A percentile compares a stretch with the other conserved stretches of the same genome.
Evolutionary conservation across 805 yeast genomes (phyloP).

Genomic region (Candida gorgasii): DNA sequence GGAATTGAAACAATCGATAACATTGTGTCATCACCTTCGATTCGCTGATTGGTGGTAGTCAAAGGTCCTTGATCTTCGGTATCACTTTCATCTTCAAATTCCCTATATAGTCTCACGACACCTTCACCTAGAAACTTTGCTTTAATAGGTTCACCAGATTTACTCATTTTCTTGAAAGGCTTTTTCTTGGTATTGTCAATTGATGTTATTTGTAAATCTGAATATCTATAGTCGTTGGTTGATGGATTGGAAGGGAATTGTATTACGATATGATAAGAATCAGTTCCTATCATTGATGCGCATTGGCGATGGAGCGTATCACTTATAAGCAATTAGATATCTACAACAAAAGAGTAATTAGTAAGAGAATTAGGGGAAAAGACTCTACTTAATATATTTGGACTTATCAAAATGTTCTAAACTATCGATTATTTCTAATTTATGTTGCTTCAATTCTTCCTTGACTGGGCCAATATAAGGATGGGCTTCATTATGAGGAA

Average conservation of each 20-base stretch:
- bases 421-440: slow-evolving; percentile 50
- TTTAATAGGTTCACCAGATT: slow-evolving; percentile 48
- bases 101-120: slow-evolving; percentile 64
- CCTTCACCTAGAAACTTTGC: slow-evolving; percentile 76
- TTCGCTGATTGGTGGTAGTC: slow-evolving; percentile 14
- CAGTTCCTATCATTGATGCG: slow-evolving; percentile 40
- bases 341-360: too few relatives aligned
- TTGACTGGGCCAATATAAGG: slow-evolving; percentile 12
- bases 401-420: slow-evolving; percentile 45
- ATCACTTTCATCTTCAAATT: slow-evolving; percentile 37
- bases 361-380: not conserved
- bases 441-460: slow-evolving; percentile 51
- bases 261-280: slow-evolving; percentile 37
- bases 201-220: slow-evolving; percentile 28
- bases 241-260: slow-evolving; percentile 19
- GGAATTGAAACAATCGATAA: slow-evolving; percentile 86
- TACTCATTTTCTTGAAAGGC: slow-evolving; percentile 20
- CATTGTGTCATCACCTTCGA: slow-evolving; percentile 59
- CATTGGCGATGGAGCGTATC: not conserved
- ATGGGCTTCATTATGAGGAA: slow-evolving; percentile 79
- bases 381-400: slow-evolving; percentile 3
- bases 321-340: too few relatives aligned
- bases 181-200: slow-evolving; percentile 23
- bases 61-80: not conserved
- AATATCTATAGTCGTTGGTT: slow-evolving; percentile 31